Conservation (phyloP, 805 yeast genomes). For the Cyberlindnera sargentensis region DNA sequence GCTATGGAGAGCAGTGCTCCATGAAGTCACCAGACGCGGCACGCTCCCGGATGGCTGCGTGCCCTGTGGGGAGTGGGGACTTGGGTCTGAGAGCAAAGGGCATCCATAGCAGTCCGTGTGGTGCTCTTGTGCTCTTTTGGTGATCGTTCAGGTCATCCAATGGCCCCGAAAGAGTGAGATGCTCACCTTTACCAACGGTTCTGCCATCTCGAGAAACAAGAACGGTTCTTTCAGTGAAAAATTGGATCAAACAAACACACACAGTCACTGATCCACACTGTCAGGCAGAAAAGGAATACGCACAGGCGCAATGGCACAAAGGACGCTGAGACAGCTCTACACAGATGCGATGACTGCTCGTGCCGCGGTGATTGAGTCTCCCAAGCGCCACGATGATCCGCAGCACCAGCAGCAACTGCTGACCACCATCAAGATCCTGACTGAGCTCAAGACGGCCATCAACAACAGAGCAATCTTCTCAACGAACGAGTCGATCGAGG, state of each 20-base stretch:
- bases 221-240: too few relatives aligned
- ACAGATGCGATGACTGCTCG: conserved; percentile 1
- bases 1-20: too few relatives aligned
- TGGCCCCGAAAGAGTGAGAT: too few relatives aligned
- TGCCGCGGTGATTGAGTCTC: conserved; percentile 8
- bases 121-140: too few relatives aligned
- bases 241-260: neutral
- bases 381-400: conserved; percentile 34
- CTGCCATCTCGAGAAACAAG: too few relatives aligned
- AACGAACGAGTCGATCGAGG: conserved; percentile 63
- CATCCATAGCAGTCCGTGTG: too few relatives aligned
- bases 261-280: neutral
- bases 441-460: conserved; percentile 37
- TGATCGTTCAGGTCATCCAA: too few relatives aligned
- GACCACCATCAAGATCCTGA: conserved; percentile 33
- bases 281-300: conserved; percentile 1
- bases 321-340: conserved; percentile 8
- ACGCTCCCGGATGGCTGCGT: too few relatives aligned
- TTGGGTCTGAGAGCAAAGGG: too few relatives aligned
- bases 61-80: too few relatives aligned
- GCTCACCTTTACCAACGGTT: too few relatives aligned
- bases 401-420: conserved; percentile 35
- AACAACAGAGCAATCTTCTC: conserved; percentile 56
- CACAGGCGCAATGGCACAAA: neutral
- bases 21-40: too few relatives aligned